Base-by-base conservation (phyloP, 305 asterid species). In the Solanum hybrid region DNA sequence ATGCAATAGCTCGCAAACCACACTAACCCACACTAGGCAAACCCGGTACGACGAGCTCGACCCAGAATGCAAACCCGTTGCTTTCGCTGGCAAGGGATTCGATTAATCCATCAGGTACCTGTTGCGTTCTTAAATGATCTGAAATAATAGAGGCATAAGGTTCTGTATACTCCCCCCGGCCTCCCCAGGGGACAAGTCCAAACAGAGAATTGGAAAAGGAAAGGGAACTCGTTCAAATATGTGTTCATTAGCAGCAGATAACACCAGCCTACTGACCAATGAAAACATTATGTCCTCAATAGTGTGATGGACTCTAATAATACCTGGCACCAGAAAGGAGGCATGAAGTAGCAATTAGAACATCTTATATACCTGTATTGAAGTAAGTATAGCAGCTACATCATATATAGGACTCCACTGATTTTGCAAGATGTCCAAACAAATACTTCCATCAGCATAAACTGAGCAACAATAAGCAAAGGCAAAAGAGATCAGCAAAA, bases 401-500 rank as follows among this genome's bases (percentile, higher is more conserved):
- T 90, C 91, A 87, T 90, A 90, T 75, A 86, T 78, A 36, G 83
- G 89, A 67, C 84, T 90, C 91, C 91, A 86, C 67, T 86, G 75
- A 26, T 77, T 90, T 78, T 90, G 91, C 74, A 90, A 83, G 87
- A 86, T 90, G 67, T 90, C 91, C 89, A 90, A 90, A 26, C 87
- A 86, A 46, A 86, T 77, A 69, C 87, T 64, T 78, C 91, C 91
- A 86, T 90, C 87, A 13, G 91, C 89, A 61, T 77, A 86, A 78
- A 90, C 91, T 86, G 89, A 71, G 75, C 39, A 86, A 64, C 24
- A 74, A 71, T 46, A 77, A n/a, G 74, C 11, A 46, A 84, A 84
- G 28, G 29, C 87, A 46, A 18, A 84, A 29, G 26, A 46, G 74
- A 83, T 83, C 20, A 83, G 73, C 18, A 46, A 51, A 84, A 51